Percentiles rank a stretch among this genome's conserved stretches.
phyloP scores from a whole-genome alignment of 257 asterid species.

The Nicotiana benthamiana region DNA sequence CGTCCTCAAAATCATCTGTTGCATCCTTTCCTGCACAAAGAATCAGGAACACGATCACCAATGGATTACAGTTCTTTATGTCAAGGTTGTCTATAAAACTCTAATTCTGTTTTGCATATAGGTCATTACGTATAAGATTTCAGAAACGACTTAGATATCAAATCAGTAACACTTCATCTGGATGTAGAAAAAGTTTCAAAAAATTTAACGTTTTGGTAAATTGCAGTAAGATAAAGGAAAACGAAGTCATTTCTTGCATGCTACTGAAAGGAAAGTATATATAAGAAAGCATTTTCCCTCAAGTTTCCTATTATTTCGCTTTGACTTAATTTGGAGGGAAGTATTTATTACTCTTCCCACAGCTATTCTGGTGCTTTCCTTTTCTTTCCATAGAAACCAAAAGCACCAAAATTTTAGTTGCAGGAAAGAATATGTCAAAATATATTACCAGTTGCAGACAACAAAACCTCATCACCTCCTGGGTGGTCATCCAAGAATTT shows the following conservation, averaged over 20 bases:
- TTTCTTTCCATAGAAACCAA: neutral
- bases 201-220: neutral
- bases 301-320: neutral
- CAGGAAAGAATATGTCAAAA: neutral
- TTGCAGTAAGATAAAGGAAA: neutral
- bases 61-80: neutral
- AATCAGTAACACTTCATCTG: neutral
- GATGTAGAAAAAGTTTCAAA: neutral
- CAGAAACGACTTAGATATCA: neutral
- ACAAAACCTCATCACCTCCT: constrained; percentile 85
- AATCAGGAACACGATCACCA: neutral
- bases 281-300: neutral
- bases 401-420: neutral
- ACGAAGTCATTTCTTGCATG: neutral
- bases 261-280: neutral
- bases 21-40: constrained; percentile 68
- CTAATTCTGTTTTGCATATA: neutral
- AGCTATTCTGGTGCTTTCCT: neutral
- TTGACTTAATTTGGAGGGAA: neutral
- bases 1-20: constrained; percentile 78
- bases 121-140: neutral
- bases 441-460: constrained; percentile 66
- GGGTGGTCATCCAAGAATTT: constrained; percentile 91
- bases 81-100: neutral
- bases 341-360: neutral